Percentiles rank a stretch among this genome's conserved stretches.
These are phyloP conservation scores for Dipodascus albidus DNA, from an alignment of 805 yeast species.

Conservation along the genomic window DNA sequence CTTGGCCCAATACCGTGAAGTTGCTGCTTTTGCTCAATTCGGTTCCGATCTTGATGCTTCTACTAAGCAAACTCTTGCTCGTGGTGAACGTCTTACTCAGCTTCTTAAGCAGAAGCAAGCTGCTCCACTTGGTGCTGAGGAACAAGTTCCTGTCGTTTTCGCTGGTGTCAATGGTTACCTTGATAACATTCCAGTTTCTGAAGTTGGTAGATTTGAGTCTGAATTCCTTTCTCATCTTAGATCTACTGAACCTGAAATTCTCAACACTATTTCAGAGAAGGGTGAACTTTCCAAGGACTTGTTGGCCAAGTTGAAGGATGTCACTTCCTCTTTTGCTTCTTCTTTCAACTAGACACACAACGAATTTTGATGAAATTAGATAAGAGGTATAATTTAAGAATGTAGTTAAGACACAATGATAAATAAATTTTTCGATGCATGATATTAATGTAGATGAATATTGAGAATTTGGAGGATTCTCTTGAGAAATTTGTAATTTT, in stretches of 20 bases:
- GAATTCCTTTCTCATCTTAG: slow-evolving; percentile 87
- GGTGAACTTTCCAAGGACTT: slow-evolving; percentile 87
- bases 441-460: too few relatives aligned
- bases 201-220: slow-evolving; percentile 84
- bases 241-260: slow-evolving; percentile 76
- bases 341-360: slow-evolving; percentile 47
- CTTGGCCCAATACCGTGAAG: slow-evolving; percentile 99
- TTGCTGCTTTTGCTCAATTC: slow-evolving; percentile 99
- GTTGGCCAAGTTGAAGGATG: slow-evolving; percentile 78
- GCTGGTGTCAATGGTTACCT: slow-evolving; percentile 99
- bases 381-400: neutral
- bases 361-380: neutral
- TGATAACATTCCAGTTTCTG: slow-evolving; percentile 73
- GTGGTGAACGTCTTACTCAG: slow-evolving; percentile 99
- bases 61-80: slow-evolving; percentile 94
- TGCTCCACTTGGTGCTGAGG: slow-evolving; percentile 95
- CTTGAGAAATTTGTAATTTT: too few relatives aligned
- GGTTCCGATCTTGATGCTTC: slow-evolving; percentile 99
- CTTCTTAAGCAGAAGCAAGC: slow-evolving; percentile 96
- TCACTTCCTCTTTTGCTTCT: slow-evolving; percentile 86
- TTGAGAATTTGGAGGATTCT: too few relatives aligned
- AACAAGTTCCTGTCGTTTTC: slow-evolving; percentile 95
- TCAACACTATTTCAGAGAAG: slow-evolving; percentile 71
- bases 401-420: neutral
- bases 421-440: neutral